phyloP scores from a whole-genome alignment of 768 basidiomycete species.

The Megacollybia marginata region DNA sequence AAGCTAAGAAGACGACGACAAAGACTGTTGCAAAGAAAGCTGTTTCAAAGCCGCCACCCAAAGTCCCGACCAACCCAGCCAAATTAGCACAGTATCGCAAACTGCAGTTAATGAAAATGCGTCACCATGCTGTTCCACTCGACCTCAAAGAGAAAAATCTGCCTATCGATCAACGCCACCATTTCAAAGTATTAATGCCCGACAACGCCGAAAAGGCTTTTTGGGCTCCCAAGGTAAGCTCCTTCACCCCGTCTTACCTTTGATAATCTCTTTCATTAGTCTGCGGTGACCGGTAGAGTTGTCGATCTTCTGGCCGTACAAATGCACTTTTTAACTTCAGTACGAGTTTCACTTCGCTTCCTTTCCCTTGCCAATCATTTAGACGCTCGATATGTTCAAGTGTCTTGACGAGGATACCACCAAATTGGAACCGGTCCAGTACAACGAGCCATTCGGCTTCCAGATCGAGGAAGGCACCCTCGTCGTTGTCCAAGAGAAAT shows the following conservation, averaged over 20 bases:
- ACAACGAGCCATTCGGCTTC: neutral
- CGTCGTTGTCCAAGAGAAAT: neutral
- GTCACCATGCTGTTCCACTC: conserved; percentile 57
- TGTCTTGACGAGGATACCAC: no score
- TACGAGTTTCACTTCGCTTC: no score
- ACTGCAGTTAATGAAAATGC: conserved; percentile 67
- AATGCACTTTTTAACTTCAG: conserved; percentile 11
- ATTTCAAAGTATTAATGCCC: conserved; percentile 37
- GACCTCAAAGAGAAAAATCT: conserved; percentile 52
- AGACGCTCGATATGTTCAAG: no score
- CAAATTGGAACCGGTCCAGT: neutral
- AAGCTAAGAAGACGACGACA: conserved; percentile 8
- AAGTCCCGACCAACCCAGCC: conserved; percentile 39
- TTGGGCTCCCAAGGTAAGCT: conserved; percentile 65
- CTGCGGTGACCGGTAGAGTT: conserved; percentile 49
- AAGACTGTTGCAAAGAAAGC: conserved; percentile 5
- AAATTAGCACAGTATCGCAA: conserved; percentile 49
- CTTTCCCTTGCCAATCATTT: no score
- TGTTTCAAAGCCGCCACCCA: conserved; percentile 17
- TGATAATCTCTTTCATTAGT: conserved; percentile 27
- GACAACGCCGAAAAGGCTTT: conserved; percentile 37
- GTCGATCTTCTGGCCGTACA: conserved; percentile 46
- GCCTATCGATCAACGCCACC: conserved; percentile 49
- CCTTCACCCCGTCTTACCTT: neutral
- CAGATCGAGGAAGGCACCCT: neutral